Conservation (phyloP, 2,329 filamentous ascomycete genomes). For the Lecanoromycetidae sp. region DNA sequence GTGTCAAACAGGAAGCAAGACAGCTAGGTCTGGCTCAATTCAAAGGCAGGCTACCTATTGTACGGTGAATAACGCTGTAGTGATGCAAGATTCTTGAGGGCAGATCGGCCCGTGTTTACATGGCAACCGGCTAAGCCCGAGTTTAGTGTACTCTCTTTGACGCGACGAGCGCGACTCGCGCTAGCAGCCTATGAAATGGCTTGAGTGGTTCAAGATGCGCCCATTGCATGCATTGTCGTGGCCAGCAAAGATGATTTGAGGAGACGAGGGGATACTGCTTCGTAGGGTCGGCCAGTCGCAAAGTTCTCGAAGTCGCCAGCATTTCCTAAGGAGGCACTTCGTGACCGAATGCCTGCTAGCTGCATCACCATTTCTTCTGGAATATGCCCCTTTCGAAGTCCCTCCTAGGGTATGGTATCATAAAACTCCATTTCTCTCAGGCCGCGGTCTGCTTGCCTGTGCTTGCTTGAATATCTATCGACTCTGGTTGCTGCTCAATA, state of each 20-base stretch:
- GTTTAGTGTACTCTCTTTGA: constrained; percentile 7
- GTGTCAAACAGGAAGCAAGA: neutral
- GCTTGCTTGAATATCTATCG: neutral
- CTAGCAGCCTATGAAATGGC: neutral
- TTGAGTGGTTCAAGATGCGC: neutral
- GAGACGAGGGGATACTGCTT: neutral
- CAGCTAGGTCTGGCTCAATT: neutral
- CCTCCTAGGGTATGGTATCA: too few species aligned
- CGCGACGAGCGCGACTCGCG: constrained; percentile 6
- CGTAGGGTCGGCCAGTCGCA: too few species aligned
- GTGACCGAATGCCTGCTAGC: neutral
- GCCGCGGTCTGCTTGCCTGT: neutral
- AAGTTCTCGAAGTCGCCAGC: neutral
- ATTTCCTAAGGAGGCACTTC: neutral
- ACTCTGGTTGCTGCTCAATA: constrained; percentile 20
- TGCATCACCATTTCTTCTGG: neutral
- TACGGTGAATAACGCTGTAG: too few species aligned
- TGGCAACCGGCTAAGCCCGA: constrained; percentile 13
- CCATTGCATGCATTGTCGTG: neutral
- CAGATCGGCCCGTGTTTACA: constrained; percentile 16
- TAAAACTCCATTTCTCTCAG: neutral
- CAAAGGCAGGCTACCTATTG: too few species aligned
- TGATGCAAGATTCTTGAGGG: too few species aligned
- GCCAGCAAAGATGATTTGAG: neutral
- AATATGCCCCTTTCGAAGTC: too few species aligned